Percentiles rank a stretch among this genome's conserved stretches.
phyloP scores from a whole-genome alignment of 148 eudicot genomes.

The Dysphania ambrosioides region DNA sequence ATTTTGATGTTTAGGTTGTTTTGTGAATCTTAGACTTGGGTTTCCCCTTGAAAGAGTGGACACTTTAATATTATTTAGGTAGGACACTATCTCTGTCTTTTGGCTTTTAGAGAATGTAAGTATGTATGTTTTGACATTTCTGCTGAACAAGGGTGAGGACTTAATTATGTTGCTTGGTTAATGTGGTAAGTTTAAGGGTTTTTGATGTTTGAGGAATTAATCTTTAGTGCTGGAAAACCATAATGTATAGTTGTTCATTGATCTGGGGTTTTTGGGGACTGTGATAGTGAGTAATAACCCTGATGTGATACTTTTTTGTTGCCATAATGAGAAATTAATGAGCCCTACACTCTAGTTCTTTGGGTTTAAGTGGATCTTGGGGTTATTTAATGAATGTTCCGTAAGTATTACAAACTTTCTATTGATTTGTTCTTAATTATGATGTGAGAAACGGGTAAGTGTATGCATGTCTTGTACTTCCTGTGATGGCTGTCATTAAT shows the following conservation, averaged over 20 bases:
- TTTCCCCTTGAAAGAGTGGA: too few relatives aligned
- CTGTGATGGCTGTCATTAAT: not conserved
- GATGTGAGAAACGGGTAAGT: not conserved
- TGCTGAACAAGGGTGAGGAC: too few relatives aligned
- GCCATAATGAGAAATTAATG: not conserved
- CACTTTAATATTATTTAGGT: too few relatives aligned
- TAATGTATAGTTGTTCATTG: not conserved
- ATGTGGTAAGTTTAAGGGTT: too few relatives aligned
- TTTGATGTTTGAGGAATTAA: too few relatives aligned
- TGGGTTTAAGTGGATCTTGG: not conserved
- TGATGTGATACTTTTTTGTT: slow-evolving; percentile 1
- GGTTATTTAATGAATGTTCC: not conserved
- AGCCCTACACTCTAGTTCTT: not conserved
- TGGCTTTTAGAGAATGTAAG: too few relatives aligned
- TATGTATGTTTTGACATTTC: too few relatives aligned
- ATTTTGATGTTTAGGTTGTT: not conserved
- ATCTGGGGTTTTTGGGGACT: not conserved
- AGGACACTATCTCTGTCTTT: too few relatives aligned
- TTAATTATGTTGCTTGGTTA: too few relatives aligned
- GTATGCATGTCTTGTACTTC: not conserved
- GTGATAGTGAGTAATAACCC: not conserved
- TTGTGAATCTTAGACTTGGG: too few relatives aligned
- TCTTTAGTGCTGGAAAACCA: not conserved
- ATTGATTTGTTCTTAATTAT: not conserved
- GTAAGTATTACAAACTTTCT: not conserved